phyloP scores from a whole-genome alignment of 2,329 filamentous ascomycete genomes.

The Talaromyces sp. region DNA sequence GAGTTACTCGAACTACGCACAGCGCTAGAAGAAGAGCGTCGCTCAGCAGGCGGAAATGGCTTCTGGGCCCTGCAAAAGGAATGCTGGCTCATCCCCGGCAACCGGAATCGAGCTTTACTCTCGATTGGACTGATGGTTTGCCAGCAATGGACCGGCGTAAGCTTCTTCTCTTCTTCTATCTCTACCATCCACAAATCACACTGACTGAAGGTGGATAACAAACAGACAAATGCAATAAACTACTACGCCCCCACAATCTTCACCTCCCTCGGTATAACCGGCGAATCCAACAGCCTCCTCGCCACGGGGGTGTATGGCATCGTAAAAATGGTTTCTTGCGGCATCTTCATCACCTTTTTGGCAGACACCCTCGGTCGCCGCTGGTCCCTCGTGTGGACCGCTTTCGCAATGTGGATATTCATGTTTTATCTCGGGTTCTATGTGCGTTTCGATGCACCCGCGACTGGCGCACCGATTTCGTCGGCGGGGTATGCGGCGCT shows the following conservation, averaged over 20 bases:
- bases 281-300: conserved; percentile 48
- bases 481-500: conserved; percentile 65
- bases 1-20: conserved; percentile 48
- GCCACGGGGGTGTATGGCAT: conserved; percentile 56
- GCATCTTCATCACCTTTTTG: conserved; percentile 56
- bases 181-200: conserved; percentile 44
- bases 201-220: conserved; percentile 19
- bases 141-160: conserved; percentile 51
- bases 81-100: conserved; percentile 22
- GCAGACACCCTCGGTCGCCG: conserved; percentile 48
- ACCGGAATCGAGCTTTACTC: conserved; percentile 6
- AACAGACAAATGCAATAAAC: conserved; percentile 55
- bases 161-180: conserved; percentile 66
- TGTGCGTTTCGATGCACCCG: conserved; percentile 33
- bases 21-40: background rate
- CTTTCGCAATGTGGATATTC: conserved; percentile 56
- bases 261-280: conserved; percentile 48
- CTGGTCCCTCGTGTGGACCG: conserved; percentile 45
- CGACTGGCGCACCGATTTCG: conserved; percentile 51
- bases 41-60: conserved; percentile 25
- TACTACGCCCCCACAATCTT: conserved; percentile 63
- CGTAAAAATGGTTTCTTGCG: conserved; percentile 68
- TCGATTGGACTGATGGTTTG: conserved; percentile 55
- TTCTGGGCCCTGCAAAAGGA: conserved; percentile 35
- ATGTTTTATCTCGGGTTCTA: conserved; percentile 22